These are phyloP conservation scores for Pisolithus microcarpus DNA, from an alignment of 768 basidiomycete genomes.

Conservation along the genomic window DNA sequence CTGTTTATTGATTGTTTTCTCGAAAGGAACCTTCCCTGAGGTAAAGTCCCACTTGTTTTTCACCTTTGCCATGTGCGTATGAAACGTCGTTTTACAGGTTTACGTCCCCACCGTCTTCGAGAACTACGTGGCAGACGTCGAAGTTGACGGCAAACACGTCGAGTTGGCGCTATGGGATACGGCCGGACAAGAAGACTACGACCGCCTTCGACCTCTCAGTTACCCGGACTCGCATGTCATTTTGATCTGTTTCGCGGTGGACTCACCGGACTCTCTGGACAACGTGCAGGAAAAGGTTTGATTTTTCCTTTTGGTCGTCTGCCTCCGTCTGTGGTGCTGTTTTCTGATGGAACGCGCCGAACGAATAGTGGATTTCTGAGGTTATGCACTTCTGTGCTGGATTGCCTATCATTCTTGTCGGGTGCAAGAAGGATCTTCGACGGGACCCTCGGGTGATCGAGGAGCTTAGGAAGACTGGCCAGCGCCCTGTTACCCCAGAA, in stretches of 20 bases:
- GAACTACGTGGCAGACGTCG: constrained; percentile 98
- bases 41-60: constrained; percentile 35
- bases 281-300: constrained; percentile 99
- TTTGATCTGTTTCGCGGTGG: constrained; percentile 97
- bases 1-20: constrained; percentile 92
- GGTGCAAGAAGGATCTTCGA: constrained; percentile 98
- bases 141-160: constrained; percentile 97
- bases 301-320: constrained; percentile 9
- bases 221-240: constrained; percentile 99
- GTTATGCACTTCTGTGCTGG: constrained; percentile 96
- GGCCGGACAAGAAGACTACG: constrained; percentile 98
- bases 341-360: constrained; percentile 4
- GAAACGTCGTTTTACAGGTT: constrained; percentile 47
- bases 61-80: not conserved
- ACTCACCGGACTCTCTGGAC: constrained; percentile 96
- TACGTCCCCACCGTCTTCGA: constrained; percentile 99
- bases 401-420: constrained; percentile 94
- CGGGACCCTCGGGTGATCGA: constrained; percentile 90
- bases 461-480: constrained; percentile 88
- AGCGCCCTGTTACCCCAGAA: constrained; percentile 89
- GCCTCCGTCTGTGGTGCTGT: constrained; percentile 1
- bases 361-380: constrained; percentile 89
- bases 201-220: constrained; percentile 92
- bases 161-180: constrained; percentile 99
- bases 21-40: constrained; percentile 95